These are phyloP conservation scores for Artemisia tridentata DNA, from an alignment of 129 eudicot species.

Conservation along the genomic window DNA sequence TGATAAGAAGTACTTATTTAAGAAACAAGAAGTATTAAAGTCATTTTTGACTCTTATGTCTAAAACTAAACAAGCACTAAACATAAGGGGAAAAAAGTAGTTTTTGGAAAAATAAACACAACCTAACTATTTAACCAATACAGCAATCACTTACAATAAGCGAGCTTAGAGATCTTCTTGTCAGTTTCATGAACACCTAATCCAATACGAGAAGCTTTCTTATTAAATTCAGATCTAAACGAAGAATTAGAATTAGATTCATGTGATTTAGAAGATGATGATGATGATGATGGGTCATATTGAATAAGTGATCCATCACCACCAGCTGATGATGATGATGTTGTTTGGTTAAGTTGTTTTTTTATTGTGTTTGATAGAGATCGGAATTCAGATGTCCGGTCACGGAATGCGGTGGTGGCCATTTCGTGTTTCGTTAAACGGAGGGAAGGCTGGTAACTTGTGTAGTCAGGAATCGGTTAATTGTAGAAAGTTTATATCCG, in stretches of 20 bases:
- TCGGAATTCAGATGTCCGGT: conserved; percentile 76
- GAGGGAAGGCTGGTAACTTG: no score
- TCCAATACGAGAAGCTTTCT: conserved; percentile 62
- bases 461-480: no score
- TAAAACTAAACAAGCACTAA: no score
- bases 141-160: conserved; percentile 38
- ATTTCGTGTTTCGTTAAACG: no score
- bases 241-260: conserved; percentile 37
- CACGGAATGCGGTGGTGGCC: conserved; percentile 45
- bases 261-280: conserved; percentile 26
- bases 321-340: conserved; percentile 48
- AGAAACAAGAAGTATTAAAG: no score
- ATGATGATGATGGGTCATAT: conserved; percentile 31
- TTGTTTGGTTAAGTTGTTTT: no score
- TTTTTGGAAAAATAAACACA: no score
- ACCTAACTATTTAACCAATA: background rate
- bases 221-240: conserved; percentile 64
- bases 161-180: conserved; percentile 58
- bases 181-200: conserved; percentile 64
- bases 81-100: no score
- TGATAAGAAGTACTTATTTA: no score
- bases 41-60: no score
- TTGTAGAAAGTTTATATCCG: no score
- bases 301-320: conserved; percentile 29
- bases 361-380: conserved; percentile 44